These are phyloP conservation scores for Phytophthora fragariae DNA, from an alignment of 352 stramenopile species.

Conservation along the genomic window DNA sequence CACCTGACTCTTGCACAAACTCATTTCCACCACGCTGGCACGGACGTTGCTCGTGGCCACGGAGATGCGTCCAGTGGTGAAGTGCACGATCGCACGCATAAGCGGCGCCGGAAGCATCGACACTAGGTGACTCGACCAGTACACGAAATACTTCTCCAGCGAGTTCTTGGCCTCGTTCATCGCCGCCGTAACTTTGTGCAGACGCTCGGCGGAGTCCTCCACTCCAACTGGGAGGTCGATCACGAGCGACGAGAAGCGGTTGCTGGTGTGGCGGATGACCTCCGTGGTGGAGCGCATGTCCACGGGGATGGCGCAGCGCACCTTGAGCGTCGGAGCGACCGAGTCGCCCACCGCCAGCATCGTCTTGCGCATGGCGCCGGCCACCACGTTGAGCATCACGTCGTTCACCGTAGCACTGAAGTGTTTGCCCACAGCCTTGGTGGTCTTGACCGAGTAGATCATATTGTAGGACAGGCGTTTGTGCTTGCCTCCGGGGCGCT, in stretches of 20 bases:
- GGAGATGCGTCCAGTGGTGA: slow-evolving; percentile 62
- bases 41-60: slow-evolving; percentile 80
- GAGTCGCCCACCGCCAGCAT: slow-evolving; percentile 50
- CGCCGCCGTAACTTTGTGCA: slow-evolving; percentile 50
- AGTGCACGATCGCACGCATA: slow-evolving; percentile 64
- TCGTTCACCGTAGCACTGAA: slow-evolving; percentile 80
- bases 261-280: slow-evolving; percentile 65
- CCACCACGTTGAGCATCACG: slow-evolving; percentile 82
- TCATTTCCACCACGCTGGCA: slow-evolving; percentile 56
- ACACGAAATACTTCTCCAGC: slow-evolving; percentile 82
- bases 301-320: slow-evolving; percentile 79
- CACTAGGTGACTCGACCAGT: slow-evolving; percentile 62
- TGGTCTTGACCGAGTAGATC: slow-evolving; percentile 72
- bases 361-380: slow-evolving; percentile 76
- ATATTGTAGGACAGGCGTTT: slow-evolving; percentile 83
- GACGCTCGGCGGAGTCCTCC: slow-evolving; percentile 53
- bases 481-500: slow-evolving; percentile 56
- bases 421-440: slow-evolving; percentile 78
- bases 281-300: slow-evolving; percentile 81
- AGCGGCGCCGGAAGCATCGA: slow-evolving; percentile 61
- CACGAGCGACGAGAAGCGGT: slow-evolving; percentile 83
- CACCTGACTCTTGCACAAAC: slow-evolving; percentile 61
- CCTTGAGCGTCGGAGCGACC: slow-evolving; percentile 54
- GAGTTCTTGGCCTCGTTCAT: slow-evolving; percentile 87
- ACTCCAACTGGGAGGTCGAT: slow-evolving; percentile 79